Percentiles rank a stretch among this genome's conserved stretches.
Conservation (phyloP, 495 filamentous ascomycete species). For the Aspergillus incahuasiensis region DNA sequence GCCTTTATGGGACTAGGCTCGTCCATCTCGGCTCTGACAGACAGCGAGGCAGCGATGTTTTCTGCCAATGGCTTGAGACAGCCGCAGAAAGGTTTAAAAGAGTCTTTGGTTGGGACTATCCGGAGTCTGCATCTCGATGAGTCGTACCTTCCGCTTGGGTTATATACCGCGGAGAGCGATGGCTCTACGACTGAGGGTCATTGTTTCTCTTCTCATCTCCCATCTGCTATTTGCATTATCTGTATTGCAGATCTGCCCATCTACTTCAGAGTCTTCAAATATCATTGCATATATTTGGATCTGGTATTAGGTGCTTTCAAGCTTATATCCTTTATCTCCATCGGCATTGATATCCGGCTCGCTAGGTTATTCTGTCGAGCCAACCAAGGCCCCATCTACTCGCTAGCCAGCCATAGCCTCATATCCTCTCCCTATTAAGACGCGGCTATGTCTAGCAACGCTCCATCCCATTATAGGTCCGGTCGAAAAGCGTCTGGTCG, state of each 20-base stretch:
- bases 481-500: not conserved
- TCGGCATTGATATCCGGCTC: not conserved
- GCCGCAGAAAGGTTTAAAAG: too few species aligned
- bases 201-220: too few species aligned
- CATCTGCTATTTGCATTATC: not conserved
- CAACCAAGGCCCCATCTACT: not conserved
- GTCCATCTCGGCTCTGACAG: too few species aligned
- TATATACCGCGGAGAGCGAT: too few species aligned
- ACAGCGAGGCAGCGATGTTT: too few species aligned
- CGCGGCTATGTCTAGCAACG: not conserved
- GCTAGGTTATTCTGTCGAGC: not conserved
- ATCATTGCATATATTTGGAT: not conserved
- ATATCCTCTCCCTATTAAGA: not conserved
- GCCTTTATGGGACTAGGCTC: too few species aligned
- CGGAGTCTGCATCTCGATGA: too few species aligned
- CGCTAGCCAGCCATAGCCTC: not conserved
- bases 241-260: not conserved
- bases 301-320: not conserved
- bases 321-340: not conserved
- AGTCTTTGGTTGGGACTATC: too few species aligned
- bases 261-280: not conserved
- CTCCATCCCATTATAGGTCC: not conserved
- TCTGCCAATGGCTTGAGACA: too few species aligned
- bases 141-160: too few species aligned
- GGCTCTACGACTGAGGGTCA: not conserved